A percentile compares a stretch with the other conserved stretches of the same genome.
phyloP scores from a whole-genome alignment of 2,329 filamentous ascomycete genomes.

The Aspergillus sp. region DNA sequence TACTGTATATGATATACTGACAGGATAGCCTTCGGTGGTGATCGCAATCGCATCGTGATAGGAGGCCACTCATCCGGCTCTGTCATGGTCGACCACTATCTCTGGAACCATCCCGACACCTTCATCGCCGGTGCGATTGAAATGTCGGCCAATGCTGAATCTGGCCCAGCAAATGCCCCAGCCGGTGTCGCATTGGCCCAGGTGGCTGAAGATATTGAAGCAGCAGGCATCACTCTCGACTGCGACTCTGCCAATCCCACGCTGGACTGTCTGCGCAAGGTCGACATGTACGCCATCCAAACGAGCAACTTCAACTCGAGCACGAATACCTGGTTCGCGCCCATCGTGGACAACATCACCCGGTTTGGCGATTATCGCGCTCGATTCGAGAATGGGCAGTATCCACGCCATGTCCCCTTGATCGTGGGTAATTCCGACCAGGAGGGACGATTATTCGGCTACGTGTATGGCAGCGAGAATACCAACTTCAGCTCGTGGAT shows the following conservation, averaged over 20 bases:
- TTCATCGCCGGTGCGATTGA: constrained; percentile 17
- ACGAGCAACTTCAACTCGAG: constrained; percentile 17
- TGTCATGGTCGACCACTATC: constrained; percentile 17
- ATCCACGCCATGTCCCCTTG: constrained; percentile 13
- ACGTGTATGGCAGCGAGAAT: constrained; percentile 14
- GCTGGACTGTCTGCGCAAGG: constrained; percentile 14
- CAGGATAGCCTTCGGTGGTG: constrained; percentile 13
- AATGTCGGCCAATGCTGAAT: constrained; percentile 18
- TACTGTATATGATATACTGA: neutral
- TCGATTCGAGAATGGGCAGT: constrained; percentile 12
- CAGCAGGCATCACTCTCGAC: constrained; percentile 10
- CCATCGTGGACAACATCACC: constrained; percentile 13
- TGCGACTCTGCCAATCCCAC: constrained; percentile 12
- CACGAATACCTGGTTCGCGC: constrained; percentile 18
- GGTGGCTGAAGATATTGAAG: constrained; percentile 14
- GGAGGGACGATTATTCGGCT: constrained; percentile 14
- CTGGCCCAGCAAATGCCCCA: constrained; percentile 13
- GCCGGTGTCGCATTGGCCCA: constrained; percentile 13
- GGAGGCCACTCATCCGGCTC: constrained; percentile 17
- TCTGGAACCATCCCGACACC: constrained; percentile 18
- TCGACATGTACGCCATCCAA: constrained; percentile 15
- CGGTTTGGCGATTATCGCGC: constrained; percentile 15
- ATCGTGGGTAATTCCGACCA: constrained; percentile 18
- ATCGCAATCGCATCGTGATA: constrained; percentile 16
- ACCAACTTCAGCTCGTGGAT: constrained; percentile 15